Base-by-base conservation (phyloP, 1,284 basidiomycete genomes). In the Tylopilus sp. region DNA sequence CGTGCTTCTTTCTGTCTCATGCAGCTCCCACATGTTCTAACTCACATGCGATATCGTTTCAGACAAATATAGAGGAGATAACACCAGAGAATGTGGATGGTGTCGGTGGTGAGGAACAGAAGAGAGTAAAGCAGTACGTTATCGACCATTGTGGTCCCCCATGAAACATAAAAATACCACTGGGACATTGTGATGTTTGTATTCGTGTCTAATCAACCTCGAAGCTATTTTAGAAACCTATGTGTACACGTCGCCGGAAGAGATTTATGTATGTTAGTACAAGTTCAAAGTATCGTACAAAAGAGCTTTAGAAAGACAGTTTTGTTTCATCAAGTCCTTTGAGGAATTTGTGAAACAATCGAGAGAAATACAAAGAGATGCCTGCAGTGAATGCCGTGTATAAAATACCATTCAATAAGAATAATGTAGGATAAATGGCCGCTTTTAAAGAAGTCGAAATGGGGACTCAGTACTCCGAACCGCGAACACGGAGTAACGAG, bases 21-120 rank as follows among this genome's bases (percentile, higher is more conserved):
- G 10, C 49, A 18, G 22, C 44, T 36, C 29, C 29, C 49, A 26
- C 54, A 62, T 62, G 8, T 49, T 54, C 22, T 77, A 61, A n/a
- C 63, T 70, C 64, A 67, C 38, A 38, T 29, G 62, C 29, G n/a
- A 59, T 60, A 55, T 67, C 51, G 60, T 78, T 70, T 94, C 19
- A 74, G 95, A 81, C 89, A 68, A 96, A 97, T 76, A 77, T 90
- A 41, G 95, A 97, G 64, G 88, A 88, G n/a, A 87, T 93, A 79
- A 89, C 88, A 19, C 91, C 96, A 16, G 96, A 97, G 80, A 88
- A 95, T 67, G 84, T 97, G 36, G 89, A 91, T 54, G 96, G 96
- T 8, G 94, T 97, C 0, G 94, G 95, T 33, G 65, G 64, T 33
- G 62, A 72, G 58, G 96, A 97, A 80, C 95, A 96, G 81, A 90